These are phyloP conservation scores for Globisporangium lucens DNA, from an alignment of 352 stramenopile species.

Conservation along the genomic window DNA sequence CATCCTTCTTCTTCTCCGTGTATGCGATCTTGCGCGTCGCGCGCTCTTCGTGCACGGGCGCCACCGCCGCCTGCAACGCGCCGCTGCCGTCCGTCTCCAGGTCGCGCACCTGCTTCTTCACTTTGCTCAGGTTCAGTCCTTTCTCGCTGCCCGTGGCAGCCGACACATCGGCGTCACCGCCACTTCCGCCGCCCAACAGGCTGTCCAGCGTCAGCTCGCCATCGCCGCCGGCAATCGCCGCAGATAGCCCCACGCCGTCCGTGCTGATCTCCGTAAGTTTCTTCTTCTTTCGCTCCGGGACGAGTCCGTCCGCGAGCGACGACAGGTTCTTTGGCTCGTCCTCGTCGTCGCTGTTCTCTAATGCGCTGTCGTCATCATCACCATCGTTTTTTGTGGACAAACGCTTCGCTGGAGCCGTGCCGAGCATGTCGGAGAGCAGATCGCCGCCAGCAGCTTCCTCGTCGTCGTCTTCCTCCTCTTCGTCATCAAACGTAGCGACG, in stretches of 20 bases:
- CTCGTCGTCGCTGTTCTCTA: slow-evolving; percentile 35
- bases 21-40: slow-evolving; percentile 90
- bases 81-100: slow-evolving; percentile 57
- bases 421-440: slow-evolving; percentile 72
- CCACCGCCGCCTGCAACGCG: slow-evolving; percentile 58
- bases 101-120: slow-evolving; percentile 76
- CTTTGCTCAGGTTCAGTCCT: slow-evolving; percentile 40
- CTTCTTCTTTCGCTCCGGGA: slow-evolving; percentile 46
- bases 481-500: slow-evolving; percentile 19
- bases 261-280: slow-evolving; percentile 53
- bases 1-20: slow-evolving; percentile 81
- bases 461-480: slow-evolving; percentile 31
- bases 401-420: slow-evolving; percentile 43
- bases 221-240: background rate
- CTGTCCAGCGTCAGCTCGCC: slow-evolving; percentile 41
- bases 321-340: slow-evolving; percentile 45
- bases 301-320: slow-evolving; percentile 47
- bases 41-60: slow-evolving; percentile 83
- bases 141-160: slow-evolving; percentile 21
- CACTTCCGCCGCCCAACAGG: slow-evolving; percentile 31
- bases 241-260: slow-evolving; percentile 27
- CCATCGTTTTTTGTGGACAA: slow-evolving; percentile 47
- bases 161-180: slow-evolving; percentile 19
- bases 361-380: slow-evolving; percentile 24
- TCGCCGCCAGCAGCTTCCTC: slow-evolving; percentile 60